A percentile compares a stretch with the other conserved stretches of the same genome.
phyloP scores from a whole-genome alignment of 2,329 filamentous ascomycete genomes.

The Verticillium albo-atrum region DNA sequence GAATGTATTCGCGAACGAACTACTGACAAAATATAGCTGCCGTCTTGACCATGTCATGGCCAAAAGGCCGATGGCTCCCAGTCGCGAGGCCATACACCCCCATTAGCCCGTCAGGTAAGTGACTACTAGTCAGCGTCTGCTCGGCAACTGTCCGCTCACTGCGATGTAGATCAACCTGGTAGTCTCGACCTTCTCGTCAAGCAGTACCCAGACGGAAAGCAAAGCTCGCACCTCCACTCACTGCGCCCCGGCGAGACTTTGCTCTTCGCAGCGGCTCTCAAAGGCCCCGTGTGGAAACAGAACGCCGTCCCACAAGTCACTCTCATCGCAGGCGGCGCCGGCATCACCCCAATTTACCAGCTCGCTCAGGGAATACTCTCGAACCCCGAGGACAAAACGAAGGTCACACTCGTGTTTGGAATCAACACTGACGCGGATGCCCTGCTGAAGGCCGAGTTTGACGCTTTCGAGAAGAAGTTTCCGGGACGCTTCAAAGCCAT shows the following conservation, averaged over 20 bases:
- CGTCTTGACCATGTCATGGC: constrained; percentile 1
- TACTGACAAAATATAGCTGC: not conserved
- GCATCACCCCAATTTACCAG: constrained; percentile 68
- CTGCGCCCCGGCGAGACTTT: constrained; percentile 58
- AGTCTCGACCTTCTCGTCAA: constrained; percentile 63
- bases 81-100: constrained; percentile 1
- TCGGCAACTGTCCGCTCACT: not conserved
- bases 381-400: constrained; percentile 57
- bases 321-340: constrained; percentile 66
- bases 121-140: not conserved
- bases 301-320: constrained; percentile 49
- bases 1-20: not conserved
- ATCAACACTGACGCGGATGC: constrained; percentile 62
- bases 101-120: not conserved
- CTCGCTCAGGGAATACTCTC: constrained; percentile 57
- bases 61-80: not conserved
- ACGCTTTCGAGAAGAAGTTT: constrained; percentile 42
- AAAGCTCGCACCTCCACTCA: constrained; percentile 62
- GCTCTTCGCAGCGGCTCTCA: constrained; percentile 51
- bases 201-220: constrained; percentile 61
- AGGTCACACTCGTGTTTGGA: constrained; percentile 61
- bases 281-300: constrained; percentile 49
- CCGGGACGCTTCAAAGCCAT: constrained; percentile 52
- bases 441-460: constrained; percentile 49
- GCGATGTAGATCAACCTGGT: constrained; percentile 45